A percentile compares a stretch with the other conserved stretches of the same genome.
Evolutionary conservation across 2,329 filamentous ascomycete genomes (phyloP).

Genomic region (Penicillium sp.): DNA sequence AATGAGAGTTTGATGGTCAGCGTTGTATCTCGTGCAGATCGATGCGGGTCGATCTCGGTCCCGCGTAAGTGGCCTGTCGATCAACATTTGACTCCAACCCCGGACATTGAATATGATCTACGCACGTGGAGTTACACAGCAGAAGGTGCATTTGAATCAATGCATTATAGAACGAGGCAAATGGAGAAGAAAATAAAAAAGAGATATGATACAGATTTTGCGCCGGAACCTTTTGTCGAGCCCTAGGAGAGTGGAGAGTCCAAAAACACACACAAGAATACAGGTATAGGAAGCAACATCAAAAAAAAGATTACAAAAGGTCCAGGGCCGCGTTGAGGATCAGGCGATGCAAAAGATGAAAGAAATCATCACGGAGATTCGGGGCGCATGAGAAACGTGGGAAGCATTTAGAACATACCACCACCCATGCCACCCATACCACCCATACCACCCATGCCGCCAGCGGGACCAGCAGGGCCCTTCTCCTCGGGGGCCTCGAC

Average conservation of each 20-base stretch:
- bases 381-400: constrained; percentile 3
- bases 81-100: background rate
- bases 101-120: background rate
- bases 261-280: constrained; percentile 20
- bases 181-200: constrained; percentile 10
- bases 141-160: constrained; percentile 3
- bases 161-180: constrained; percentile 12
- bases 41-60: constrained; percentile 3
- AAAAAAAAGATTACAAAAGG: constrained; percentile 28
- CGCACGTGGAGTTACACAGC: too few species aligned
- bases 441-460: constrained; percentile 44
- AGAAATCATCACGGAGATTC: constrained; percentile 20
- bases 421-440: constrained; percentile 58
- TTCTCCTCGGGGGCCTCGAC: constrained; percentile 96
- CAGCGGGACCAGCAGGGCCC: constrained; percentile 55
- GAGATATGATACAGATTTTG: constrained; percentile 27
- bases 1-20: background rate
- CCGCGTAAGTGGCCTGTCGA: background rate
- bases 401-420: constrained; percentile 60
- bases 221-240: constrained; percentile 22
- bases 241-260: constrained; percentile 22
- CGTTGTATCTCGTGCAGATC: background rate
- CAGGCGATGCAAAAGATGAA: constrained; percentile 36
- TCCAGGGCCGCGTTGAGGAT: constrained; percentile 24
- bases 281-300: constrained; percentile 24